Evolutionary conservation across 768 basidiomycete genomes (phyloP), one percentile per base, ranked within the genome.

Genomic region (Russula abietina): DNA sequence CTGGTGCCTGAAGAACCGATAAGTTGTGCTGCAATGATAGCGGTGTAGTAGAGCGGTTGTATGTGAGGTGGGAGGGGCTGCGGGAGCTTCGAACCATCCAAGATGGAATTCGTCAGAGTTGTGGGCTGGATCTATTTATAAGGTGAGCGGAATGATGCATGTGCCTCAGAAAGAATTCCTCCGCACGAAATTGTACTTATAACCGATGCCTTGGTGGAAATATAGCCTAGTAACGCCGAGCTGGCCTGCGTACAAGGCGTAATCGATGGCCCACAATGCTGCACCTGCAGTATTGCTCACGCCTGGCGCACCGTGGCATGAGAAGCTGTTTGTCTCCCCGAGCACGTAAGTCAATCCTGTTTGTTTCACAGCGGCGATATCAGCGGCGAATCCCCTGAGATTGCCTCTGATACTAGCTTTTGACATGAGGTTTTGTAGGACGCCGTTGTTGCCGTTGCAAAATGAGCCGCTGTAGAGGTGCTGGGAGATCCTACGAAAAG

Each of bases 241-340:
- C 65, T 80, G 80, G 2, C 81, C 73, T 69, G 84, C 83, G 67
- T 79, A 85, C 3, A 89, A 73, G 2, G 79, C 75, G 70, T 88
- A 87, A 70, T 89, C 86, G 62, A 87, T 73, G 12, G 79, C 76
- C 87, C 87, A 89, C 22, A 89, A 71, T 19, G 84, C 83, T 0
- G 86, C 85, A 16, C 86, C 88, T n/a, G 82, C 86, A 1, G 81
- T 82, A 69, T 88, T 85, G 69, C 83, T 85, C 11, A 86, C 85
- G 3, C 82, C 82, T 50, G 80, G 77, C 4, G 75, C 75, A 24
- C 77, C 77, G 54, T 75, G 77, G 50, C 77, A 78, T 7, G 75
- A 74, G 55, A 75, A 69, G 57, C 74, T 73, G 38, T 72, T 73
- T 12, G 72, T 74, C 57, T 74, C 74, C 2, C 59, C 88, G 0